A percentile compares a stretch with the other conserved stretches of the same genome.
These are phyloP conservation scores for Voacanga thouarsii DNA, from an alignment of 257 asterid genomes.

Conservation along the genomic window DNA sequence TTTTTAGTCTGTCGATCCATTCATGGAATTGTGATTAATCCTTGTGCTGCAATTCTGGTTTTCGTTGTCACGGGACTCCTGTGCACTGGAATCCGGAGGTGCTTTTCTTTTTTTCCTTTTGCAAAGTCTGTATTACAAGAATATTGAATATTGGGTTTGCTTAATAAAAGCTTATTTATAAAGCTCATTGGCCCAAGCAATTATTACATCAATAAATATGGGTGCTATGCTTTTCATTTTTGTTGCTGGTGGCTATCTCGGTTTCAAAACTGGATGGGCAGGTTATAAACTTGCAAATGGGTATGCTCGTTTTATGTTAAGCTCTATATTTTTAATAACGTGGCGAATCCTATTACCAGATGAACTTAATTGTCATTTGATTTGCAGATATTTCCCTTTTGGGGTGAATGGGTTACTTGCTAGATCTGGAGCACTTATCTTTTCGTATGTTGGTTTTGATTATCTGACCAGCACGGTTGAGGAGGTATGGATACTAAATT, in stretches of 20 bases:
- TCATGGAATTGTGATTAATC: conserved; percentile 32
- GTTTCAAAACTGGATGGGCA: conserved; percentile 38
- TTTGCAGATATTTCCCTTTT: conserved; percentile 34
- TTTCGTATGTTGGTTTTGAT: conserved; percentile 43
- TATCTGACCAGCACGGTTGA: conserved; percentile 40
- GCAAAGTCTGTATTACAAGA: not conserved
- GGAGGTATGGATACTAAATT: conserved; percentile 24
- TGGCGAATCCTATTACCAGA: not conserved
- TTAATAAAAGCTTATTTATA: conserved; percentile 14
- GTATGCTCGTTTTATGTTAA: conserved; percentile 15
- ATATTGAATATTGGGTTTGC: not conserved
- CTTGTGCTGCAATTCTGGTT: conserved; percentile 44
- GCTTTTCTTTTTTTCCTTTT: conserved; percentile 1
- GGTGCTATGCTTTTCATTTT: conserved; percentile 31
- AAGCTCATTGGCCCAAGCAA: conserved; percentile 39
- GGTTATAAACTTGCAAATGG: conserved; percentile 31
- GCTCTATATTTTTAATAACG: not conserved
- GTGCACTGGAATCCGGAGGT: conserved; percentile 45
- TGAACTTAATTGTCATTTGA: conserved; percentile 11
- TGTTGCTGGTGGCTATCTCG: conserved; percentile 34
- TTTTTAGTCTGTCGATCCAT: conserved; percentile 31
- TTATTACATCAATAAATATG: conserved; percentile 31
- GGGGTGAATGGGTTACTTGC: conserved; percentile 38
- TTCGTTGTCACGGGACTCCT: conserved; percentile 29
- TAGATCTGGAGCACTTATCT: conserved; percentile 41